Evolutionary conservation across 2,329 filamentous ascomycete species (phyloP).

Genomic region (Claviceps sp.): DNA sequence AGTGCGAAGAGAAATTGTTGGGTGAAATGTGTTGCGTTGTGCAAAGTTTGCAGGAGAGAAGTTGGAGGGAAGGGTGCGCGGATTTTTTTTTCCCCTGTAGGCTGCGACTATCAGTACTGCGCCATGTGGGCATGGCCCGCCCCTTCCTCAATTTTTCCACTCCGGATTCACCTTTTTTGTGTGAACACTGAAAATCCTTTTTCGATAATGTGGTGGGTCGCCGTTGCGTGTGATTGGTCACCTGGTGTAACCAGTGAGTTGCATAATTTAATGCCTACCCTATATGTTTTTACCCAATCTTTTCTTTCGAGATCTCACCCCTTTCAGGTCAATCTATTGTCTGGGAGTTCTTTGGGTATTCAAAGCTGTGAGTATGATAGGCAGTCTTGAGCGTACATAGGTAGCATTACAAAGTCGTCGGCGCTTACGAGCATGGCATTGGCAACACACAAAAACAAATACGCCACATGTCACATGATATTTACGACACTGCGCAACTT

Average conservation of each 20-base stretch:
- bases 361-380: no score
- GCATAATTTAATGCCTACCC: neutral
- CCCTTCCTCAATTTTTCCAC: conserved; percentile 9
- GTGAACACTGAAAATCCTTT: conserved; percentile 4
- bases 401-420: no score
- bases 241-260: neutral
- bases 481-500: no score
- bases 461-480: no score
- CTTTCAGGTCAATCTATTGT: no score
- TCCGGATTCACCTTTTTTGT: neutral
- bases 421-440: no score
- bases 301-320: no score
- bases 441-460: no score
- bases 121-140: neutral
- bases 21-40: conserved; percentile 5
- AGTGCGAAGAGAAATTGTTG: conserved; percentile 8
- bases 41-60: conserved; percentile 14
- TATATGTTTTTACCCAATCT: neutral
- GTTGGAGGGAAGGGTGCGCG: conserved; percentile 4
- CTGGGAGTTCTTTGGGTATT: no score
- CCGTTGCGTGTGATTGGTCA: conserved; percentile 5
- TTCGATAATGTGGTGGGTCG: neutral
- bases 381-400: no score
- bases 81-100: conserved; percentile 11
- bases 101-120: no score